Conservation (phyloP, 306 rosid genomes). For the Parietaria judaica region DNA sequence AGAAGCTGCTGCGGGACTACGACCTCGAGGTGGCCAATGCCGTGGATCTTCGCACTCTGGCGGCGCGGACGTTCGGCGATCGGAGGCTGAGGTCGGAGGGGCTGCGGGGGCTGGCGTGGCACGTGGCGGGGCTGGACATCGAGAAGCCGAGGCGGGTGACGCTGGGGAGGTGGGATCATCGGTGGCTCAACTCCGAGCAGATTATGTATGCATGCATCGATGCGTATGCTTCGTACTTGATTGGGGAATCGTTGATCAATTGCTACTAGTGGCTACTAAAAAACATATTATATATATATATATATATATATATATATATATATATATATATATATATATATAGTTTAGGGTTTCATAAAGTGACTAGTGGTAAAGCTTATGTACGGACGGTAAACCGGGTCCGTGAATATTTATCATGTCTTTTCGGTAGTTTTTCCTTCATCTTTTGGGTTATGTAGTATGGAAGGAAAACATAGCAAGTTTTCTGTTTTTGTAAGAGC, state of each 20-base stretch:
- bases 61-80: conserved; percentile 4
- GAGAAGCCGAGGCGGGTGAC: conserved; percentile 35
- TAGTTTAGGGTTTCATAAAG: too few species aligned
- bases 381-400: too few species aligned
- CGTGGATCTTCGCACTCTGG: conserved; percentile 27
- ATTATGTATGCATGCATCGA: conserved; percentile 43
- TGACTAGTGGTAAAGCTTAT: too few species aligned
- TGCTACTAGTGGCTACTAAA: neutral
- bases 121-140: conserved; percentile 27
- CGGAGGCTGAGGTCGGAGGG: conserved; percentile 26
- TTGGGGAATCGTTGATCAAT: conserved; percentile 16
- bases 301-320: too few species aligned
- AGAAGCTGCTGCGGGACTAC: conserved; percentile 30
- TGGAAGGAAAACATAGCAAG: too few species aligned
- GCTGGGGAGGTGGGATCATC: conserved; percentile 43
- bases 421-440: too few species aligned
- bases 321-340: too few species aligned
- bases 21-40: conserved; percentile 16
- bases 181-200: conserved; percentile 32
- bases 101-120: conserved; percentile 28
- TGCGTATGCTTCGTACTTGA: conserved; percentile 39
- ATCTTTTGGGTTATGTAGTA: too few species aligned
- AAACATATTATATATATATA: too few species aligned
- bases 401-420: too few species aligned
- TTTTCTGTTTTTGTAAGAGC: too few species aligned